Evolutionary conservation across 2,329 filamentous ascomycete genomes (phyloP).

Genomic region (Zymoseptoria brevis): DNA sequence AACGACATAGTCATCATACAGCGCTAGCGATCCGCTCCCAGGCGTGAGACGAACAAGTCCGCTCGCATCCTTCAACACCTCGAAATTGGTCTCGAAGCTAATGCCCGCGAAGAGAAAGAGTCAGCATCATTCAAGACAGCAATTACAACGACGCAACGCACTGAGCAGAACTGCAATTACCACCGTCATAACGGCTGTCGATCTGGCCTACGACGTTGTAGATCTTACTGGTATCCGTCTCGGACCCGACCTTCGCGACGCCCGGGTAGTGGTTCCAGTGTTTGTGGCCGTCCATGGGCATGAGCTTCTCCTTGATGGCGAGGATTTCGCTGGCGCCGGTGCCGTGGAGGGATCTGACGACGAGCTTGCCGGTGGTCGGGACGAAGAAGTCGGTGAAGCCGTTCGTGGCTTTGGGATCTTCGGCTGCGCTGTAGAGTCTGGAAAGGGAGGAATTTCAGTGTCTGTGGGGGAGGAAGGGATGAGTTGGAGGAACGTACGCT

Average conservation of each 20-base stretch:
- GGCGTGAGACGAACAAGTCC: conserved; percentile 3
- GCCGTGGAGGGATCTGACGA: conserved; percentile 6
- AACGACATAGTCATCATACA: conserved; percentile 10
- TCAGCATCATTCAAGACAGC: not conserved
- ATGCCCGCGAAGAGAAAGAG: not conserved
- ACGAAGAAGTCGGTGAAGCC: conserved; percentile 12
- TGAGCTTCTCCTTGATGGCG: conserved; percentile 7
- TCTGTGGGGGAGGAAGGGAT: not conserved
- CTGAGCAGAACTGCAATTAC: conserved; percentile 10
- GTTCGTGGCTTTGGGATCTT: conserved; percentile 7
- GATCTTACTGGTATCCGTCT: conserved; percentile 2
- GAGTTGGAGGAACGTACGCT: conserved; percentile 1
- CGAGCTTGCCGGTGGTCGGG: conserved; percentile 5
- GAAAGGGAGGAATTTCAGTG: not conserved
- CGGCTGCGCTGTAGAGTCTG: conserved; percentile 8
- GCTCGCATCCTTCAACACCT: conserved; percentile 4
- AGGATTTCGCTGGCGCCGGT: conserved; percentile 6
- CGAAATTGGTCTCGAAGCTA: conserved; percentile 9
- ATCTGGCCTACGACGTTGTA: conserved; percentile 8
- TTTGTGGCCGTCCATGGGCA: conserved; percentile 9
- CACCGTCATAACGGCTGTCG: conserved; percentile 10
- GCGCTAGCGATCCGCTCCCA: conserved; percentile 1
- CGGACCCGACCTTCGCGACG: conserved; percentile 7
- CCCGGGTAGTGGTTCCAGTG: conserved; percentile 11
- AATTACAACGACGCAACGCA: not conserved